phyloP scores from a whole-genome alignment of 768 basidiomycete species.

The Peribolospora kevripleyi region DNA sequence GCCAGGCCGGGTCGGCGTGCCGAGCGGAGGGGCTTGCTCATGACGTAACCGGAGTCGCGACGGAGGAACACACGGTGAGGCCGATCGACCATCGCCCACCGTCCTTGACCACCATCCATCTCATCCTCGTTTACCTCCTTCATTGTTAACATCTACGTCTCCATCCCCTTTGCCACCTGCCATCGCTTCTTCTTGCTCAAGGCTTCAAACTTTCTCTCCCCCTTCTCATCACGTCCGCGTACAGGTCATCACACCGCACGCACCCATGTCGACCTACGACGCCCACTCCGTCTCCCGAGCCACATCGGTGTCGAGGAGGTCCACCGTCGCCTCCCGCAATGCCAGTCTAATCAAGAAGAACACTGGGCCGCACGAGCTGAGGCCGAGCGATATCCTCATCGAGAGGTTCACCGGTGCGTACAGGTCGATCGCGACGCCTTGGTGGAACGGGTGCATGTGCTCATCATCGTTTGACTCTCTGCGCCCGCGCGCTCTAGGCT shows the following conservation, averaged over 20 bases:
- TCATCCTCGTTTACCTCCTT: no score
- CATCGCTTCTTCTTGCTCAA: no score
- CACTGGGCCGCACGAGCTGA: constrained; percentile 43
- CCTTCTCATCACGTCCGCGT: no score
- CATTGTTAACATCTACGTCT: no score
- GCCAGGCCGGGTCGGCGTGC: no score
- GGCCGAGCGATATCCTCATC: constrained; percentile 85
- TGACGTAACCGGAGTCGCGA: no score
- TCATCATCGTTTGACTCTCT: constrained; percentile 8
- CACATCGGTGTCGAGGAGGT: constrained; percentile 42
- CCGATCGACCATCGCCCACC: no score
- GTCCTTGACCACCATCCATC: no score
- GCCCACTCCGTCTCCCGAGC: constrained; percentile 29
- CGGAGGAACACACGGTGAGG: no score
- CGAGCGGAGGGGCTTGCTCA: no score
- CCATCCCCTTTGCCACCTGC: no score
- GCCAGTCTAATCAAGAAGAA: constrained; percentile 88
- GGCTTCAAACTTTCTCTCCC: no score
- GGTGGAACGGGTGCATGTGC: not conserved
- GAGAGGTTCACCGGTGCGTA: constrained; percentile 30
- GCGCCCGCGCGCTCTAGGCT: constrained; percentile 18
- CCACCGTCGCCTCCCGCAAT: constrained; percentile 49
- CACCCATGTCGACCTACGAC: not conserved
- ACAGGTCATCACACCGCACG: not conserved
- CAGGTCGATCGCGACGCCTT: not conserved